Evolutionary conservation across 2,329 filamentous ascomycete genomes (phyloP).

Genomic region (Trichoderma koningii): DNA sequence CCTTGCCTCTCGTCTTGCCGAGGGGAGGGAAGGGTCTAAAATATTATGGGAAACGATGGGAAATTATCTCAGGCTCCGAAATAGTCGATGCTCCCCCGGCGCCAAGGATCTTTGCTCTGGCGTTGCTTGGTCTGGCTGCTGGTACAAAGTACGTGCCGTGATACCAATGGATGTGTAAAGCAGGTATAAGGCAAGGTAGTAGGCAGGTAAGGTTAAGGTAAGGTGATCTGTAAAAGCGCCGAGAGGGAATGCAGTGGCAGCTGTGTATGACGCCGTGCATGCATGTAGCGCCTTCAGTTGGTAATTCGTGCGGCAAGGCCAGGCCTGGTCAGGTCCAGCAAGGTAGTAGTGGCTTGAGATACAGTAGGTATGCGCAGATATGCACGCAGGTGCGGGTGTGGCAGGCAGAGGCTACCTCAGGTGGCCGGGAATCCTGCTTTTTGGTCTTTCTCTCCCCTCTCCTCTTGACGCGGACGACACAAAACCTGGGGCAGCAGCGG

Average conservation of each 20-base stretch:
- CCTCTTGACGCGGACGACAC: neutral
- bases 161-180: constrained; percentile 10
- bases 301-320: neutral
- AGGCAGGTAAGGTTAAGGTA: no score
- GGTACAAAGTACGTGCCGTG: constrained; percentile 12
- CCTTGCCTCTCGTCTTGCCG: neutral
- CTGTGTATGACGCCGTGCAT: constrained; percentile 20
- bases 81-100: constrained; percentile 23
- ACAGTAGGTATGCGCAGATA: neutral
- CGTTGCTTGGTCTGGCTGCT: constrained; percentile 4
- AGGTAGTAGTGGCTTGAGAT: neutral
- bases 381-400: constrained; percentile 13
- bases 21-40: constrained; percentile 22
- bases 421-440: constrained; percentile 16
- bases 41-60: constrained; percentile 25
- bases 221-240: constrained; percentile 11
- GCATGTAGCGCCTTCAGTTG: neutral
- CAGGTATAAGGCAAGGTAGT: no score
- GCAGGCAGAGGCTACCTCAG: constrained; percentile 1
- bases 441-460: no score
- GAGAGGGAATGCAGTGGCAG: constrained; percentile 14
- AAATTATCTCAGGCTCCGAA: constrained; percentile 22
- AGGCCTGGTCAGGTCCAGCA: no score
- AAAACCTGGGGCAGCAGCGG: constrained; percentile 3
- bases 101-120: constrained; percentile 20